phyloP scores from a whole-genome alignment of 805 yeast species.

The Starmerella khaoyaiensis region DNA sequence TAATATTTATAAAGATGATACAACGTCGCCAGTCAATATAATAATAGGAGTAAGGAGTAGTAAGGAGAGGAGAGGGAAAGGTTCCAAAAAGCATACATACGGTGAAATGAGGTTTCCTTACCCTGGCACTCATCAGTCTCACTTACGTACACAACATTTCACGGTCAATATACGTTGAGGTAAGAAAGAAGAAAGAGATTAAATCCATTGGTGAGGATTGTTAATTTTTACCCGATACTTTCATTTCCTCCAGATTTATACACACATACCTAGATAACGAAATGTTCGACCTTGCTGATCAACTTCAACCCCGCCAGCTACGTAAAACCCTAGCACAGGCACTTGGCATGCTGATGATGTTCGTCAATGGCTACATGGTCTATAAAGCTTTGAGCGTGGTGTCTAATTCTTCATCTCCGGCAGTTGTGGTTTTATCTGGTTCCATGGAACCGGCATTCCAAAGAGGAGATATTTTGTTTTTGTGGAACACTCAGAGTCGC shows the following conservation, averaged over 20 bases:
- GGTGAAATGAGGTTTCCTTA: no score
- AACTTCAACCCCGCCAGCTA: conserved; percentile 19
- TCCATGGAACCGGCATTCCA: conserved; percentile 99
- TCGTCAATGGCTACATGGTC: conserved; percentile 79
- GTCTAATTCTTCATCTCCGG: conserved; percentile 78
- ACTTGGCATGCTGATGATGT: conserved; percentile 61
- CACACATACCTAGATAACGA: background rate
- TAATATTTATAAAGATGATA: no score
- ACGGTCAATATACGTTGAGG: no score
- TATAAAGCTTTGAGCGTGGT: conserved; percentile 74
- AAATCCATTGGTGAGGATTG: background rate
- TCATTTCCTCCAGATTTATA: background rate
- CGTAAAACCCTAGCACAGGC: conserved; percentile 35
- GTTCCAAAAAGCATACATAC: no score
- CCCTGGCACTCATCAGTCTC: no score
- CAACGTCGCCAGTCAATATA: no score
- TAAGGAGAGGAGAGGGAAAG: no score
- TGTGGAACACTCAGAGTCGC: conserved; percentile 68
- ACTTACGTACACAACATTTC: no score
- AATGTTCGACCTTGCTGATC: conserved; percentile 10
- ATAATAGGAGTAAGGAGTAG: no score
- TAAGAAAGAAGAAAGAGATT: background rate
- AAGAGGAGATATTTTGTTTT: conserved; percentile 83
- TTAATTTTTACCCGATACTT: background rate
- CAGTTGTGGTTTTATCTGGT: conserved; percentile 93